These are phyloP conservation scores for Chrysosporium queenslandicum DNA, from an alignment of 2,329 filamentous ascomycete species.

Conservation along the genomic window DNA sequence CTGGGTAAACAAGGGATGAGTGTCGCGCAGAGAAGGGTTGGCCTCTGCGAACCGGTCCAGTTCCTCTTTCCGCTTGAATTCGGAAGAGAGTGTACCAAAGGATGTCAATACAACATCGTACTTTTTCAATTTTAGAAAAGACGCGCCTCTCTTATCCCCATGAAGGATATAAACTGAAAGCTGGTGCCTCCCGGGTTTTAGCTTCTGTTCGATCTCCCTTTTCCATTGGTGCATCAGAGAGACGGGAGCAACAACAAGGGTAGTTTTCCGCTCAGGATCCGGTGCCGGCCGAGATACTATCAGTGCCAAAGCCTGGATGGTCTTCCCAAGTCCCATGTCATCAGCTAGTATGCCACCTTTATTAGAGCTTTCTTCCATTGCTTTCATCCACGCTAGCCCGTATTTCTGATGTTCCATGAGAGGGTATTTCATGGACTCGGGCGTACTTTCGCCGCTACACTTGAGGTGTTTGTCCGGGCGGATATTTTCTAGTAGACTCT, in stretches of 20 bases:
- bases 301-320: conserved; percentile 69
- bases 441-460: conserved; percentile 54
- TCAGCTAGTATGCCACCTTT: conserved; percentile 70
- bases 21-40: conserved; percentile 30
- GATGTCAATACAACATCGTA: conserved; percentile 72
- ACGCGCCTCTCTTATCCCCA: conserved; percentile 46
- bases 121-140: conserved; percentile 51
- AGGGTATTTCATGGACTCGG: conserved; percentile 54
- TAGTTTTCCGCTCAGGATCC: conserved; percentile 55
- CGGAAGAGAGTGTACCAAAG: conserved; percentile 60
- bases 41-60: conserved; percentile 43
- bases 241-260: conserved; percentile 71
- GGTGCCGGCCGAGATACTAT: conserved; percentile 58
- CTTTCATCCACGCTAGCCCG: conserved; percentile 64
- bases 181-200: conserved; percentile 46
- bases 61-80: conserved; percentile 52
- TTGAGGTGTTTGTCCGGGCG: conserved; percentile 59
- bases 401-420: conserved; percentile 77
- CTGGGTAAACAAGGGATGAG: conserved; percentile 30
- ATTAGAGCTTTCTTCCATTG: conserved; percentile 59
- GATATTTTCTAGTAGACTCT: conserved; percentile 61
- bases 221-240: conserved; percentile 77
- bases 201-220: conserved; percentile 62
- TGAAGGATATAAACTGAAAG: conserved; percentile 63
- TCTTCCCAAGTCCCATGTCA: conserved; percentile 79